Conservation (phyloP, 2,329 filamentous ascomycete genomes). For the Calonectria hawksworthii region DNA sequence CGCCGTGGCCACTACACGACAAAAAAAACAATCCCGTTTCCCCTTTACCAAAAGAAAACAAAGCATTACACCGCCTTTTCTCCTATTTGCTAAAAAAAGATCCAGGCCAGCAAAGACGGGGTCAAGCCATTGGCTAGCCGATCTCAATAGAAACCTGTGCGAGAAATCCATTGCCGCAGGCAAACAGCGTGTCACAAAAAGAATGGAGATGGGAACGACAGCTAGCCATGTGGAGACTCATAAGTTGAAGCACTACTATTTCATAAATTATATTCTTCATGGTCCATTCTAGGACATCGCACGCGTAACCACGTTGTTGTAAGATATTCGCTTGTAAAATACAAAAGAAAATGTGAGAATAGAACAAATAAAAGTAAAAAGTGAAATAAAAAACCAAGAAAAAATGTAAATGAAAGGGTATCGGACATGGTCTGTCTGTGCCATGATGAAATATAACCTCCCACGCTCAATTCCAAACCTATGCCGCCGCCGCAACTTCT, state of each 20-base stretch:
- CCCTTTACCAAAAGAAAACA: neutral
- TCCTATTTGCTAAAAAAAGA: neutral
- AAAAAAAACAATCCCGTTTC: neutral
- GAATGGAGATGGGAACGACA: neutral
- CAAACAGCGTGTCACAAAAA: neutral
- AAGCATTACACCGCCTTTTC: conserved; percentile 3
- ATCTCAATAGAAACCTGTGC: neutral
- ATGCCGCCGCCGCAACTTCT: conserved; percentile 24
- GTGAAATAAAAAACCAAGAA: conserved; percentile 6
- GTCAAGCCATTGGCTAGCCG: neutral
- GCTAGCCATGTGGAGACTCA: too few species aligned
- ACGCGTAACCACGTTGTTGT: neutral
- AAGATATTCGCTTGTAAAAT: neutral
- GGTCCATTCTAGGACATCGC: neutral
- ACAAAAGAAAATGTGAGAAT: neutral
- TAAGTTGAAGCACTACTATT: neutral
- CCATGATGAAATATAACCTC: conserved; percentile 43
- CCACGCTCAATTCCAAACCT: conserved; percentile 40
- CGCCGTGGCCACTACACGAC: too few species aligned
- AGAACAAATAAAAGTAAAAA: neutral
- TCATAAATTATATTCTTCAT: conserved; percentile 1
- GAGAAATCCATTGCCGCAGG: neutral
- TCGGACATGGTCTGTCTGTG: conserved; percentile 45
- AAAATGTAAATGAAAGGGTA: conserved; percentile 42
- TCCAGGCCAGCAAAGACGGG: neutral